Conservation (phyloP, 2,329 filamentous ascomycete species). For the Colletotrichum tamarilloi region DNA sequence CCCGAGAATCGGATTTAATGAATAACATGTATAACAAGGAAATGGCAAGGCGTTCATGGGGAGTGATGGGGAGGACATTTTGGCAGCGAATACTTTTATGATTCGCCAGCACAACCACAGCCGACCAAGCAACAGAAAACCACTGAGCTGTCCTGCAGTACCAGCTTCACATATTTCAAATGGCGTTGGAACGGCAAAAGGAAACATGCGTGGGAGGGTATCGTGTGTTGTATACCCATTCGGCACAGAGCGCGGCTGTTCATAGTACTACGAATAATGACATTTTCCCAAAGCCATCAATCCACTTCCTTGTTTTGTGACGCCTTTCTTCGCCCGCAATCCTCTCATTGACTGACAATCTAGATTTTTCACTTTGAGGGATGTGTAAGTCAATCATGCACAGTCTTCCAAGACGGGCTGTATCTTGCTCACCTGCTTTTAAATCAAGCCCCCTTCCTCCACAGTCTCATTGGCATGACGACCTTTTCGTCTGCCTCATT, state of each 20-base stretch:
- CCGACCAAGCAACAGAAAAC: not conserved
- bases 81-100: not conserved
- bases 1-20: constrained; percentile 1
- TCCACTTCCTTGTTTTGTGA: not conserved
- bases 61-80: not conserved
- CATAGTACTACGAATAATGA: constrained; percentile 30
- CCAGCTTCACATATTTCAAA: not conserved
- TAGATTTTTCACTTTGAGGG: not conserved
- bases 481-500: constrained; percentile 15
- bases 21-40: not conserved
- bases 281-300: not conserved
- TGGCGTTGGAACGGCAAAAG: not conserved
- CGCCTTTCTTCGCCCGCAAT: not conserved
- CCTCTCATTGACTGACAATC: constrained; percentile 9
- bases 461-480: constrained; percentile 27
- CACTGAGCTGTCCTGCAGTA: not conserved
- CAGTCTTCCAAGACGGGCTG: not conserved
- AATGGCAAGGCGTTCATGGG: not conserved
- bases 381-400: not conserved
- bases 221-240: constrained; percentile 23
- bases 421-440: constrained; percentile 24
- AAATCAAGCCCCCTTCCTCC: constrained; percentile 37
- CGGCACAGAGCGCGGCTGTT: constrained; percentile 21
- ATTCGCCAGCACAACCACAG: not conserved
- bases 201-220: constrained; percentile 7